phyloP scores from a whole-genome alignment of 2,329 filamentous ascomycete species.

The Fusarium caatingaense region DNA sequence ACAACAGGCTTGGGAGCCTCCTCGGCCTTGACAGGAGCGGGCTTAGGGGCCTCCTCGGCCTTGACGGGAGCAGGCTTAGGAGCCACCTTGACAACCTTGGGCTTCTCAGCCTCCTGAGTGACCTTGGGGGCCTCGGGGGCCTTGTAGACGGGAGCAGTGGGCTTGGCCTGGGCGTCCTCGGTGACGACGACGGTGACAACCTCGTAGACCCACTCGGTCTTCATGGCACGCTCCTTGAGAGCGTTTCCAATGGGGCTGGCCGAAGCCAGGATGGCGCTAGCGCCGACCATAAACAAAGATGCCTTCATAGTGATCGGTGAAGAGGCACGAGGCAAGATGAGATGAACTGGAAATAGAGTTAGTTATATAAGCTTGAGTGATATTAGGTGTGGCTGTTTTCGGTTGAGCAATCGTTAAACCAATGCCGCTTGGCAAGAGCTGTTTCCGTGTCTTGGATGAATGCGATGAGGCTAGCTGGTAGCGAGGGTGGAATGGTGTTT shows the following conservation, averaged over 20 bases:
- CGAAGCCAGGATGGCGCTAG: constrained; percentile 59
- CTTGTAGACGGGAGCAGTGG: constrained; percentile 9
- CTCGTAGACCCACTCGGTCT: constrained; percentile 57
- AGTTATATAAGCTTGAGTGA: constrained; percentile 38
- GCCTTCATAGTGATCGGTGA: constrained; percentile 60
- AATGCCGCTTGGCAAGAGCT: constrained; percentile 36
- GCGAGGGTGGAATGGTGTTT: constrained; percentile 37
- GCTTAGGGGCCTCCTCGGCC: constrained; percentile 8
- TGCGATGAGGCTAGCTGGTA: constrained; percentile 31
- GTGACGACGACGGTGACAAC: constrained; percentile 60
- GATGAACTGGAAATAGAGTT: constrained; percentile 35
- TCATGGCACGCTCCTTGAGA: constrained; percentile 55
- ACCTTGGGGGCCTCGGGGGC: constrained; percentile 12
- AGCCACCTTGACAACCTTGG: constrained; percentile 1
- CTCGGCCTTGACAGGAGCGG: constrained; percentile 17
- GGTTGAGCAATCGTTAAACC: constrained; percentile 22
- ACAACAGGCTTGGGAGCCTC: constrained; percentile 28
- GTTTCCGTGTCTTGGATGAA: constrained; percentile 35
- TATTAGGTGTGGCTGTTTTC: constrained; percentile 33
- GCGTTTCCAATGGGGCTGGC: constrained; percentile 53
- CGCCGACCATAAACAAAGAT: constrained; percentile 58
- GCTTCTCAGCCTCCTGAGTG: constrained; percentile 18
- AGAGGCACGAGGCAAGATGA: constrained; percentile 21
- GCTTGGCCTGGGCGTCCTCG: constrained; percentile 38
- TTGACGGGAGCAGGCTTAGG: constrained; percentile 9